A percentile compares a stretch with the other conserved stretches of the same genome.
Conservation (phyloP, 176 grass and related monocot genomes). For the Secale cereale region DNA sequence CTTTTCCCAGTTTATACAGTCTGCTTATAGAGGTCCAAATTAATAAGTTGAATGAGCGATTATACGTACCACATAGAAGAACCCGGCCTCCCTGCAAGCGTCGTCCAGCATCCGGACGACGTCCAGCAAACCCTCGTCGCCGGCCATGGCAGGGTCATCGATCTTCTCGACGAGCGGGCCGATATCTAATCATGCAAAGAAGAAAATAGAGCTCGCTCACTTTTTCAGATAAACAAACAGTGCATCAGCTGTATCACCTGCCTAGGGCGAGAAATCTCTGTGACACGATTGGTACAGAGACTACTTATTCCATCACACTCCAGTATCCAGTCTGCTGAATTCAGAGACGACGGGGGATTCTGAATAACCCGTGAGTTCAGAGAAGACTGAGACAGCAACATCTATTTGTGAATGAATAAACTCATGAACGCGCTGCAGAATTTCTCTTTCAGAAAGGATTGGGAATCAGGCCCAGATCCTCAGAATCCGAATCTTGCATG, state of each 20-base stretch:
- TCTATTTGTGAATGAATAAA: too few relatives aligned
- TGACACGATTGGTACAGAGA: too few relatives aligned
- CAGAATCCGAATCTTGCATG: not conserved
- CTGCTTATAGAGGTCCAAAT: not conserved
- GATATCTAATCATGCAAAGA: slow-evolving; percentile 46
- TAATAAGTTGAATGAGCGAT: not conserved
- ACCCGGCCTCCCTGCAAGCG: slow-evolving; percentile 76
- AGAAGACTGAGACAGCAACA: too few relatives aligned
- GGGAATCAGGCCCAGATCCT: too few relatives aligned
- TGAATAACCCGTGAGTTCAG: not conserved
- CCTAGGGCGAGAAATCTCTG: too few relatives aligned
- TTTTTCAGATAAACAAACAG: not conserved
- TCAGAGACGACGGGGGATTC: not conserved
- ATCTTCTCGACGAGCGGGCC: slow-evolving; percentile 66
- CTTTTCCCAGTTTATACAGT: not conserved
- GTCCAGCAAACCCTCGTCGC: slow-evolving; percentile 42
- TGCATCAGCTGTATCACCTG: too few relatives aligned
- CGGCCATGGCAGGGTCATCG: slow-evolving; percentile 50
- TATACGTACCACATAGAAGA: slow-evolving; percentile 99
- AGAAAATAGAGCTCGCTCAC: not conserved
- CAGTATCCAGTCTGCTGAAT: not conserved
- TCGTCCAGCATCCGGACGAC: slow-evolving; percentile 60
- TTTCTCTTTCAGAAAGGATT: too few relatives aligned
- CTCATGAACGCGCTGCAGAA: too few relatives aligned
- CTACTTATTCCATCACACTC: too few relatives aligned